Conservation (phyloP, 73 alveolate genomes). For the Paramecium bursaria region DNA sequence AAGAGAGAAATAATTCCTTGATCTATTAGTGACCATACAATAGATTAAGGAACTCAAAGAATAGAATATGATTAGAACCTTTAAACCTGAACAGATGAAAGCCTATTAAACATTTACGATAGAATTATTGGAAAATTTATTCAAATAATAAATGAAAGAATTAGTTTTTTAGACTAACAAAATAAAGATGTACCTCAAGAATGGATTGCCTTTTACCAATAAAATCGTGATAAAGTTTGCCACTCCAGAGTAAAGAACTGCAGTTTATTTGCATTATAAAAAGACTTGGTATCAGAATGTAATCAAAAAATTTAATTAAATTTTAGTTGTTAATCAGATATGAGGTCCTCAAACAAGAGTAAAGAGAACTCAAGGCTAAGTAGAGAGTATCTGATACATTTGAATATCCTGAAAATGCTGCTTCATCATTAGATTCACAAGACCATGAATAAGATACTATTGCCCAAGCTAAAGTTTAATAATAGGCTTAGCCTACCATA, state of each 20-base stretch:
- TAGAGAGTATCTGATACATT: not conserved
- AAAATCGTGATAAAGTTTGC: conserved; percentile 39
- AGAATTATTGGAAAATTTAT: not conserved
- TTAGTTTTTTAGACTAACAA: conserved; percentile 25
- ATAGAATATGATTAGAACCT: conserved; percentile 8
- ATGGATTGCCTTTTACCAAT: conserved; percentile 48
- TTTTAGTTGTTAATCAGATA: conserved; percentile 32
- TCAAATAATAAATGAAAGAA: conserved; percentile 32
- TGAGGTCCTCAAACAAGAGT: conserved; percentile 27
- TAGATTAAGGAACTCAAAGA: conserved; percentile 29
- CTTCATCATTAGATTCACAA: conserved; percentile 7
- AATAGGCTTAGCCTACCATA: not conserved
- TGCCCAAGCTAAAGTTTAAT: not conserved
- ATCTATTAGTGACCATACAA: conserved; percentile 8
- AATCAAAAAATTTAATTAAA: not conserved
- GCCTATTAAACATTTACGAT: not conserved
- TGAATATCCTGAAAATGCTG: conserved; percentile 18
- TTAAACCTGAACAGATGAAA: not conserved
- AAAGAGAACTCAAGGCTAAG: no score
- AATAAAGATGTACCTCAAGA: conserved; percentile 24
- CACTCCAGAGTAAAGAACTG: conserved; percentile 32
- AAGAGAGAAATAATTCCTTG: conserved; percentile 30
- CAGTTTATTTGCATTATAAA: conserved; percentile 51
- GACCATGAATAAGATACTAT: no score
- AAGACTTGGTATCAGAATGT: conserved; percentile 57